These are phyloP conservation scores for Trametes sp. DNA, from an alignment of 1,284 basidiomycete species.

Conservation along the genomic window DNA sequence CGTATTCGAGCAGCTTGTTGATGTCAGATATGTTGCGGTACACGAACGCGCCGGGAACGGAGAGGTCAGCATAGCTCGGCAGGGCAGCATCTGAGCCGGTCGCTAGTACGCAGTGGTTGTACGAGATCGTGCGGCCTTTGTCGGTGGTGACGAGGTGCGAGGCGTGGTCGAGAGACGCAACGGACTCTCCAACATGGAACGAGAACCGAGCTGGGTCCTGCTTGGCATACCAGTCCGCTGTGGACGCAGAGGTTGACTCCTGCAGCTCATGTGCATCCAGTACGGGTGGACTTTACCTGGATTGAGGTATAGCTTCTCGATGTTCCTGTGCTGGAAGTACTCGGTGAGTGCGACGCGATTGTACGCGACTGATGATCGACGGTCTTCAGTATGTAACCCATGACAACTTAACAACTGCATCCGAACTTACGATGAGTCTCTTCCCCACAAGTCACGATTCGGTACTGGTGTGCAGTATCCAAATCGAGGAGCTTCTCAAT, in stretches of 20 bases:
- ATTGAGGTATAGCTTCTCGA: constrained; percentile 75
- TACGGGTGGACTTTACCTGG: too few species aligned
- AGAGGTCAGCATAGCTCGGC: constrained; percentile 64
- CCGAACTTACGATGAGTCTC: constrained; percentile 46
- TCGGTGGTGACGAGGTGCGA: constrained; percentile 56
- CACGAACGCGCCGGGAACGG: constrained; percentile 67
- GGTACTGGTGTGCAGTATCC: constrained; percentile 57
- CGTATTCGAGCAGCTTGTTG: constrained; percentile 66
- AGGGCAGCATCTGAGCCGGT: constrained; percentile 76
- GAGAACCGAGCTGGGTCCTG: constrained; percentile 60
- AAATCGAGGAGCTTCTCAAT: constrained; percentile 72
- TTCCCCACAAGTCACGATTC: constrained; percentile 69
- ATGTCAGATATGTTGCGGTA: constrained; percentile 79
- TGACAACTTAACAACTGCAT: too few species aligned
- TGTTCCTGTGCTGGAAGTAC: constrained; percentile 69
- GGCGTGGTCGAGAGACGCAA: constrained; percentile 54
- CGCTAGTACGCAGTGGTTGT: constrained; percentile 73
- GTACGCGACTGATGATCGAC: constrained; percentile 46
- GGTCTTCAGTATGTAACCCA: background rate
- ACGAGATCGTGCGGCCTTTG: constrained; percentile 57
- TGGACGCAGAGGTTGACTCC: too few species aligned
- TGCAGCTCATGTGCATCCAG: too few species aligned
- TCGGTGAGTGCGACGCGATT: constrained; percentile 68
- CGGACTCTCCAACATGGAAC: constrained; percentile 63
- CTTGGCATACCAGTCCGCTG: constrained; percentile 65